Conservation (phyloP, 2,329 filamentous ascomycete genomes). For the Clarireedia sp. region DNA sequence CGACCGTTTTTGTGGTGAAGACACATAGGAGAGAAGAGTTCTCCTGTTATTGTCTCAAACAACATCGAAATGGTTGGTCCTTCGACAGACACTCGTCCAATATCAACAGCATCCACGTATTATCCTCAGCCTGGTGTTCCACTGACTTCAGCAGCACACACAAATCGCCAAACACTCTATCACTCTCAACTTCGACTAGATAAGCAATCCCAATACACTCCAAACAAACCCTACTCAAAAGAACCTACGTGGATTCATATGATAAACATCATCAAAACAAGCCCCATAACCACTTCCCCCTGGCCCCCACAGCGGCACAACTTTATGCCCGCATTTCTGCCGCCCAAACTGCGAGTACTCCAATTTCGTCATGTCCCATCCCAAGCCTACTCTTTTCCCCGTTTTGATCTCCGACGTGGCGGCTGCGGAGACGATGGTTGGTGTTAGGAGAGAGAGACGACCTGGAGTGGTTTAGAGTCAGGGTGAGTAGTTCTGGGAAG, state of each 20-base stretch:
- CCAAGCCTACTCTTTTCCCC: constrained; percentile 43
- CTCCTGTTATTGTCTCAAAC: too few relatives aligned
- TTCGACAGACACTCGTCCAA: too few relatives aligned
- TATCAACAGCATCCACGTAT: too few relatives aligned
- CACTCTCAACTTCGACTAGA: background rate
- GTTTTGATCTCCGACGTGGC: constrained; percentile 43
- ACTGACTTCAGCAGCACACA: too few relatives aligned
- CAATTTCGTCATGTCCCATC: constrained; percentile 48
- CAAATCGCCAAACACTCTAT: too few relatives aligned
- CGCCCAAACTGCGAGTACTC: constrained; percentile 47
- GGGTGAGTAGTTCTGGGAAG: too few relatives aligned
- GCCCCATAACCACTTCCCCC: constrained; percentile 27
- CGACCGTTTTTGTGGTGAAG: background rate
- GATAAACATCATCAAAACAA: constrained; percentile 43
- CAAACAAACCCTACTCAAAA: too few relatives aligned
- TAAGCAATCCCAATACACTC: background rate
- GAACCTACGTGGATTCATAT: constrained; percentile 38
- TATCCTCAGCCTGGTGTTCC: too few relatives aligned
- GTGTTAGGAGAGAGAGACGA: constrained; percentile 41
- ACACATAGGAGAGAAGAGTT: too few relatives aligned
- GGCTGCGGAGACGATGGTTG: constrained; percentile 41
- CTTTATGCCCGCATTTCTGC: constrained; percentile 41
- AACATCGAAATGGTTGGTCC: too few relatives aligned
- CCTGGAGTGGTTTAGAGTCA: constrained; percentile 2
- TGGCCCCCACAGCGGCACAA: constrained; percentile 38